Evolutionary conservation across 176 grass and related monocot genomes (phyloP), one percentile per base, ranked within the genome.

Genomic region (Olyra latifolia): DNA sequence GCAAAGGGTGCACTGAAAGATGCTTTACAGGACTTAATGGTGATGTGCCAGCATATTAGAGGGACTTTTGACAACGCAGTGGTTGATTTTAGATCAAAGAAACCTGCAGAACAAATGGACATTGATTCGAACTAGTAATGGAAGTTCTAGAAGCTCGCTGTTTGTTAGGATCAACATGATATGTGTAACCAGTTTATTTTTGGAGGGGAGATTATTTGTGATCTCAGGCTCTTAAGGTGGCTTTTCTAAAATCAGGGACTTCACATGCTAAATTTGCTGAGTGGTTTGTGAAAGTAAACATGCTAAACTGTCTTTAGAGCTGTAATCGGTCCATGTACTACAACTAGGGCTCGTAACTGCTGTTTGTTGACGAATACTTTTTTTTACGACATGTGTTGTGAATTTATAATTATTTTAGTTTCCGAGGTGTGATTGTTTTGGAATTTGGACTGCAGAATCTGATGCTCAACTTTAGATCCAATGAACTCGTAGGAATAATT

Each of bases 1-100:
- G 88, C 86, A 56, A 98, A 87, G 46, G 92, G 92, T 87, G 80
- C 91, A 54, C 63, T 94, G 38, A 94, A 94, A 81, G 85, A 98
- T 91, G 80, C 76, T 74, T 75, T 89, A 32, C 86, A 91, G 71
- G 71, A 89, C 53, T 35, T 94, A 64, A 84, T 87, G 76, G 38
- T 84, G 71, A 85, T 87, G 86, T 83, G 83, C 53, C 85, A 94
- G 47, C 90, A 87, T 85, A 78, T 92, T 50, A 79, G 85, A 75
- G 84, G 72, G 49, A 98, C 83, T 61, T 87, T 98, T 61, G 82
- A 77, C 67, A 80, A 19, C 1, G 66, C 85, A 52, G 80, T 92
- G 49, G 60, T 50, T 39, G 78, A 87, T 76, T 59, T 87, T 68
- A 92, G 73, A 83, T 28, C 71, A 41, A 88, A 78, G 19, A 58